Evolutionary conservation across 495 filamentous ascomycete genomes (phyloP).

Genomic region (Podospora didyma): DNA sequence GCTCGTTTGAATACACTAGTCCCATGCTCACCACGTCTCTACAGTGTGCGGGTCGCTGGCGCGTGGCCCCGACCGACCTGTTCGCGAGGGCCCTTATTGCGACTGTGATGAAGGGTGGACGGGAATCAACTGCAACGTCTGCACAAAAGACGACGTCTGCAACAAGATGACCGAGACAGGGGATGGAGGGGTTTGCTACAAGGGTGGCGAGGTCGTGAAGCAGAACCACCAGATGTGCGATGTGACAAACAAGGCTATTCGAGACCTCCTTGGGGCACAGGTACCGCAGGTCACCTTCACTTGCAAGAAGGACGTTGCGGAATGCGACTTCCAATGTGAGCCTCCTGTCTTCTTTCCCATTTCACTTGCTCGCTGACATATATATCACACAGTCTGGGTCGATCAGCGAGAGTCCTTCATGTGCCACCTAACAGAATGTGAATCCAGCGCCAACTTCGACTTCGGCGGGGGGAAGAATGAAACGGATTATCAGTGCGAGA

Average conservation of each 20-base stretch:
- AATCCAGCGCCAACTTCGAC: constrained; percentile 63
- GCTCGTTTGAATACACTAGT: neutral
- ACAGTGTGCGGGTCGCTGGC: constrained; percentile 81
- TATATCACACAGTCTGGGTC: constrained; percentile 69
- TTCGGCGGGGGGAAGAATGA: constrained; percentile 60
- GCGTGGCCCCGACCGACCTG: constrained; percentile 68
- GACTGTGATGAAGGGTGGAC: constrained; percentile 91
- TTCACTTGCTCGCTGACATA: constrained; percentile 31
- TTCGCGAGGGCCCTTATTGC: constrained; percentile 64
- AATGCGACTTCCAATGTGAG: constrained; percentile 92
- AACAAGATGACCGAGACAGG: constrained; percentile 75
- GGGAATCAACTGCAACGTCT: constrained; percentile 99
- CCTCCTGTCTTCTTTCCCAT: neutral
- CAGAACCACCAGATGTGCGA: constrained; percentile 97
- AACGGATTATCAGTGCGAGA: constrained; percentile 78
- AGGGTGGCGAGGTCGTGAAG: constrained; percentile 82
- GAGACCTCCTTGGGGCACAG: constrained; percentile 74
- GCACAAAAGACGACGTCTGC: constrained; percentile 76
- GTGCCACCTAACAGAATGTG: constrained; percentile 79
- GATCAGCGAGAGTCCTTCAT: constrained; percentile 93
- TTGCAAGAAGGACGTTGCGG: constrained; percentile 66
- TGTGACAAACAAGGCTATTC: constrained; percentile 90
- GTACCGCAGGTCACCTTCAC: constrained; percentile 92
- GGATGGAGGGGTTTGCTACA: constrained; percentile 83
- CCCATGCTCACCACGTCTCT: constrained; percentile 10